phyloP scores from a whole-genome alignment of 75 land plant species.

The Picea sitchensis region DNA sequence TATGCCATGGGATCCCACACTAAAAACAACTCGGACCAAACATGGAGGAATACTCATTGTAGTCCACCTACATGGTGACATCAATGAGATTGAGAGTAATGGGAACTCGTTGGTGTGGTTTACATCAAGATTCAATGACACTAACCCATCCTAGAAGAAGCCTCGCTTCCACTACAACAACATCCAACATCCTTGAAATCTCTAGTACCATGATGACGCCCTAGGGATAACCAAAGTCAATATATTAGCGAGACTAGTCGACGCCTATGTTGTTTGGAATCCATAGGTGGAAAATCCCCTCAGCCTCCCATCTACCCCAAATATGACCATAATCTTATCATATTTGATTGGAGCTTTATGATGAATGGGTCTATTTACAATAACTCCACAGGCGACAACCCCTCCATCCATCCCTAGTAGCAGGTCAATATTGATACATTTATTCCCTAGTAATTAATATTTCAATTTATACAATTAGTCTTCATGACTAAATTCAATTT shows the following conservation, averaged over 20 bases:
- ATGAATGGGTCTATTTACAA: slow-evolving; percentile 62
- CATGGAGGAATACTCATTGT: slow-evolving; percentile 22
- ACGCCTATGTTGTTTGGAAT: slow-evolving; percentile 25
- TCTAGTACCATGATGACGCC: slow-evolving; percentile 37
- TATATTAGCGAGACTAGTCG: slow-evolving; percentile 3
- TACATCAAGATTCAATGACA: slow-evolving; percentile 13
- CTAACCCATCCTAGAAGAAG: slow-evolving; percentile 17
- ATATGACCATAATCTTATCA: slow-evolving; percentile 41
- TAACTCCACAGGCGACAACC: slow-evolving; percentile 59
- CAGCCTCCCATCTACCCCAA: slow-evolving; percentile 39
- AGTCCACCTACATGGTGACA: slow-evolving; percentile 34
- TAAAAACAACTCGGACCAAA: slow-evolving; percentile 24
- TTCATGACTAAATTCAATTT: not conserved
- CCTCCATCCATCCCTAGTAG: slow-evolving; percentile 76
- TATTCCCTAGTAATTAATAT: not conserved
- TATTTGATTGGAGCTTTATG: slow-evolving; percentile 55
- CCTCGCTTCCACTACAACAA: slow-evolving; percentile 18
- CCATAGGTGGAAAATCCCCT: slow-evolving; percentile 36
- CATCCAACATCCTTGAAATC: slow-evolving; percentile 16
- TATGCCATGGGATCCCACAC: slow-evolving; percentile 61
- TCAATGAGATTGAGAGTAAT: slow-evolving; percentile 19
- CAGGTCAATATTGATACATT: slow-evolving; percentile 7
- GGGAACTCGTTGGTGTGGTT: slow-evolving; percentile 30
- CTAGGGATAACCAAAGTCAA: slow-evolving; percentile 13
- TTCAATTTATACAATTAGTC: not conserved